Conservation (phyloP, 306 rosid species). For the Canavalia gladiata region DNA sequence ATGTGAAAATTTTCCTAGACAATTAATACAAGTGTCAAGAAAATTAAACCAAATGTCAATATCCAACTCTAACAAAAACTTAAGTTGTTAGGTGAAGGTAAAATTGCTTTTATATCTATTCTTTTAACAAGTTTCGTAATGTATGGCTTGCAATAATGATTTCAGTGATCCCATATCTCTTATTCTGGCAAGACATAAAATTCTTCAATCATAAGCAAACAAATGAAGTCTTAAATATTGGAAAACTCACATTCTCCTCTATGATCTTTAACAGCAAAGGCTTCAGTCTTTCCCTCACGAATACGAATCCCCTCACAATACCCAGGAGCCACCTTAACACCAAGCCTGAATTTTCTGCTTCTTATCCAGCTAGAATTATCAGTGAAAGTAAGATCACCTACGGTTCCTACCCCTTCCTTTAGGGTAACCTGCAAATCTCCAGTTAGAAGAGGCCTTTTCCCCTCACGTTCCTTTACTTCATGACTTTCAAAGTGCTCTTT, state of each 20-base stretch:
- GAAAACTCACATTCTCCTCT: conserved; percentile 90
- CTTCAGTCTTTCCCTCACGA: conserved; percentile 87
- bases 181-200: neutral
- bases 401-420: conserved; percentile 85
- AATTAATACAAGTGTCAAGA: neutral
- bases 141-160: neutral
- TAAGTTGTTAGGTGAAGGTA: conserved; percentile 1
- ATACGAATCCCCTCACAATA: conserved; percentile 67
- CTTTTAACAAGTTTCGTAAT: neutral
- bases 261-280: conserved; percentile 89
- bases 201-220: neutral
- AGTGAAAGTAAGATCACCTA: conserved; percentile 84
- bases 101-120: conserved; percentile 2
- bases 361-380: conserved; percentile 97
- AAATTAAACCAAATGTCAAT: neutral
- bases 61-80: neutral
- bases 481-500: conserved; percentile 71
- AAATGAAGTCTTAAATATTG: neutral
- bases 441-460: conserved; percentile 84
- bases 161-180: neutral
- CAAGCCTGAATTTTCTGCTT: conserved; percentile 90
- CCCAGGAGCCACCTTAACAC: conserved; percentile 74
- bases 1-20: neutral
- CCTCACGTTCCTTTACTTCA: conserved; percentile 87
- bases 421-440: conserved; percentile 79